These are phyloP conservation scores for Bruguiera hainesii DNA, from an alignment of 441 rosid genomes.

Conservation along the genomic window DNA sequence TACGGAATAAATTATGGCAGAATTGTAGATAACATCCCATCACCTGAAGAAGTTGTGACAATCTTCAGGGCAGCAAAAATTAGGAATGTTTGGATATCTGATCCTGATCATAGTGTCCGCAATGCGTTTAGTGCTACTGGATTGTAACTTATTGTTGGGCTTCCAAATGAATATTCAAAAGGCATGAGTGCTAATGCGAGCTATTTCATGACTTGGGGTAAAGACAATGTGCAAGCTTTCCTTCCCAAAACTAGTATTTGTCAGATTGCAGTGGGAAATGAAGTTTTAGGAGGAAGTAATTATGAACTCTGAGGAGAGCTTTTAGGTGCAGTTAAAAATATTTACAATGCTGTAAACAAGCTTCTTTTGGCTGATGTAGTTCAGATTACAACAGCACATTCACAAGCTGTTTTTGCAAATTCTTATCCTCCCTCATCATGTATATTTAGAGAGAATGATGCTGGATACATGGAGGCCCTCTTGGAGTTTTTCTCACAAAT, in stretches of 20 bases:
- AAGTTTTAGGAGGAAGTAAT: slow-evolving; percentile 62
- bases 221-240: slow-evolving; percentile 74
- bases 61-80: slow-evolving; percentile 84
- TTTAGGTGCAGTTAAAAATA: slow-evolving; percentile 66
- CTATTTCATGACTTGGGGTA: slow-evolving; percentile 74
- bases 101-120: slow-evolving; percentile 75
- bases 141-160: slow-evolving; percentile 72
- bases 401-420: slow-evolving; percentile 73
- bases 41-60: slow-evolving; percentile 73
- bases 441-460: slow-evolving; percentile 48
- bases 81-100: slow-evolving; percentile 78
- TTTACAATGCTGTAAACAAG: slow-evolving; percentile 56
- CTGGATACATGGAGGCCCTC: slow-evolving; percentile 68
- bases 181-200: slow-evolving; percentile 66
- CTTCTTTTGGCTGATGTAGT: slow-evolving; percentile 49
- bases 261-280: slow-evolving; percentile 91
- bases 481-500: slow-evolving; percentile 57
- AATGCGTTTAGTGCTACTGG: slow-evolving; percentile 79
- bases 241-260: slow-evolving; percentile 70
- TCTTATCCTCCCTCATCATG: slow-evolving; percentile 83
- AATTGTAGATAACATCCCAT: slow-evolving; percentile 81
- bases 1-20: slow-evolving; percentile 95
- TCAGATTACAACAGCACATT: slow-evolving; percentile 84
- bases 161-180: slow-evolving; percentile 62
- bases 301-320: slow-evolving; percentile 58